Percentiles rank a stretch among this genome's conserved stretches.
These are phyloP conservation scores for Tolypocladium nubicola DNA, from an alignment of 2,329 filamentous ascomycete species.

Conservation along the genomic window DNA sequence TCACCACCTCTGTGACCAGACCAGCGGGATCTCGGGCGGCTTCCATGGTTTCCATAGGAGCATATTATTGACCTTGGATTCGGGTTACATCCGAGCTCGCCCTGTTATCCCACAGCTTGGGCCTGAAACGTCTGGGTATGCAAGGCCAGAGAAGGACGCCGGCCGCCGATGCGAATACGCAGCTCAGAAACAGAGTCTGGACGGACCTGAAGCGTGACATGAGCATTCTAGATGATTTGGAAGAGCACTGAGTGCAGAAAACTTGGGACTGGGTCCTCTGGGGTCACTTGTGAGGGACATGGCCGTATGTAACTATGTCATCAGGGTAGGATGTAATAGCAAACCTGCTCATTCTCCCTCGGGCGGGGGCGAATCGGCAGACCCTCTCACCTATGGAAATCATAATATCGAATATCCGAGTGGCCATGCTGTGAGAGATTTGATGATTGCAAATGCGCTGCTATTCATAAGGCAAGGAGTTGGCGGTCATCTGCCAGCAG, in stretches of 20 bases:
- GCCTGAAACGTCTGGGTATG: neutral
- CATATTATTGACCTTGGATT: neutral
- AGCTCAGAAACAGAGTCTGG: neutral
- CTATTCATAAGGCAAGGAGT: neutral
- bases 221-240: neutral
- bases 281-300: too few species aligned
- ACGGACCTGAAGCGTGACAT: neutral
- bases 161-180: neutral
- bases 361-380: neutral
- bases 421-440: neutral
- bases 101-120: neutral
- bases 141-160: neutral
- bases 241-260: neutral
- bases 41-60: neutral
- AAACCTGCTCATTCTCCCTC: neutral
- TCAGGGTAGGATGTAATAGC: neutral
- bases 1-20: neutral
- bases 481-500: neutral
- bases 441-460: neutral
- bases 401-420: neutral
- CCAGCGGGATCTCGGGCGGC: neutral
- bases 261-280: neutral
- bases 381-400: neutral
- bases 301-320: neutral
- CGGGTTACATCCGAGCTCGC: neutral